These are phyloP conservation scores for Panaeolus papilionaceus DNA, from an alignment of 768 basidiomycete species.

Conservation along the genomic window DNA sequence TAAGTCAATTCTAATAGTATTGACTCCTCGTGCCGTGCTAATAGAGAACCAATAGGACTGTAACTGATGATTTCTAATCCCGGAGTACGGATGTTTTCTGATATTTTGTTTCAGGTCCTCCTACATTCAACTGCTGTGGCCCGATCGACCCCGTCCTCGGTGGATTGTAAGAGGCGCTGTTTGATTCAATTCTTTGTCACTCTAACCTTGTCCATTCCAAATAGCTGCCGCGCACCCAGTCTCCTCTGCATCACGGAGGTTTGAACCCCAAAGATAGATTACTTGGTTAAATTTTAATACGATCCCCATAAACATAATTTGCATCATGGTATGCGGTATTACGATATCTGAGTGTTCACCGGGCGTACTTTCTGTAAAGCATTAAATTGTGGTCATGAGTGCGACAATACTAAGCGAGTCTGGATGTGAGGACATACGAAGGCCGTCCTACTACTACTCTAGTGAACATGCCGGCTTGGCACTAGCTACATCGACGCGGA, in stretches of 20 bases:
- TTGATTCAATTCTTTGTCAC: neutral
- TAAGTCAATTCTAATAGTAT: neutral
- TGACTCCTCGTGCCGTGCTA: neutral
- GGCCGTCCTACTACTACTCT: too few relatives aligned
- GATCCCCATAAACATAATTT: too few relatives aligned
- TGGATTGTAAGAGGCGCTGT: neutral
- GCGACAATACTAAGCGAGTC: too few relatives aligned
- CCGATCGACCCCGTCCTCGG: neutral
- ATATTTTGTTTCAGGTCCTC: neutral
- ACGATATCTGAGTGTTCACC: too few relatives aligned
- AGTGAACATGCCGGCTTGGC: too few relatives aligned
- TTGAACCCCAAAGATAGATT: neutral
- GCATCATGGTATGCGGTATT: too few relatives aligned
- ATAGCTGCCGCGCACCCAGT: constrained; percentile 1
- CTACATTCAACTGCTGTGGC: constrained; percentile 5
- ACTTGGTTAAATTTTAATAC: neutral
- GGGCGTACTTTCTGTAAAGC: too few relatives aligned
- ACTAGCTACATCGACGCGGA: too few relatives aligned
- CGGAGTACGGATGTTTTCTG: neutral
- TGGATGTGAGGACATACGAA: too few relatives aligned
- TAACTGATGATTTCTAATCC: neutral
- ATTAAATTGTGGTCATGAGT: too few relatives aligned
- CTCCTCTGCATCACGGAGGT: neutral
- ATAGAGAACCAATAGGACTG: neutral
- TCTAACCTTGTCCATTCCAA: neutral